Conservation (phyloP, 2,329 filamentous ascomycete species). For the Stachybotrys chlorohalonatus region DNA sequence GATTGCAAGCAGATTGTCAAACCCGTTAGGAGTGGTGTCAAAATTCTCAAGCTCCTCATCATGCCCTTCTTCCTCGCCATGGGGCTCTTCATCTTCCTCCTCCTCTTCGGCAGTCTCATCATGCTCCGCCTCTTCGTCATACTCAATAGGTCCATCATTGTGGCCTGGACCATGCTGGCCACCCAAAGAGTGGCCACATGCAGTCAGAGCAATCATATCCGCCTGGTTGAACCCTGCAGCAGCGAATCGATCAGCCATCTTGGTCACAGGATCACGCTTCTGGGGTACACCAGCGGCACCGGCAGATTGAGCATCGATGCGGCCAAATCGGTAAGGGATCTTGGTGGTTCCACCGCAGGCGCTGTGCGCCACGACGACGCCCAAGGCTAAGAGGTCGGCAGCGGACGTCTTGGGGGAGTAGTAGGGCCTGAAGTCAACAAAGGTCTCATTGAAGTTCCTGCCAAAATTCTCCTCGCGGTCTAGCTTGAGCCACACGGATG, state of each 20-base stretch:
- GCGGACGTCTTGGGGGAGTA: conserved; percentile 11
- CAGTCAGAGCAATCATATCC: conserved; percentile 26
- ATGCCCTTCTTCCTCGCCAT: neutral
- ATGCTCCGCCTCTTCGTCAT: neutral
- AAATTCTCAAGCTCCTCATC: conserved; percentile 10
- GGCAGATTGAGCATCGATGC: conserved; percentile 18
- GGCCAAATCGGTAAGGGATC: conserved; percentile 19
- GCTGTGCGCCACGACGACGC: conserved; percentile 25
- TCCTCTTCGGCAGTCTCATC: neutral
- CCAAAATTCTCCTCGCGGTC: conserved; percentile 13
- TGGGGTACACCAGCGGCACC: conserved; percentile 21
- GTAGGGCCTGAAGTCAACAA: conserved; percentile 11
- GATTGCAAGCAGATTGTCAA: conserved; percentile 33
- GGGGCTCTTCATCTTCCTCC: neutral
- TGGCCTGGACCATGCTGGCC: conserved; percentile 35
- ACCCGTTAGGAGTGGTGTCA: conserved; percentile 25
- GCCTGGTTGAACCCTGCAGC: conserved; percentile 19
- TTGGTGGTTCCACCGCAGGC: conserved; percentile 21
- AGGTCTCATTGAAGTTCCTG: conserved; percentile 13
- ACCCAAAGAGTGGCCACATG: conserved; percentile 24
- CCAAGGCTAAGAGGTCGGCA: conserved; percentile 22
- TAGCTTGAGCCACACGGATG: conserved; percentile 14
- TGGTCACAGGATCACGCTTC: conserved; percentile 15
- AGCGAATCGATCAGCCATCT: conserved; percentile 15
- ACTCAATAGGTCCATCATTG: conserved; percentile 23